phyloP scores from a whole-genome alignment of 1,139 yeast species.

The Yarrowia galli region DNA sequence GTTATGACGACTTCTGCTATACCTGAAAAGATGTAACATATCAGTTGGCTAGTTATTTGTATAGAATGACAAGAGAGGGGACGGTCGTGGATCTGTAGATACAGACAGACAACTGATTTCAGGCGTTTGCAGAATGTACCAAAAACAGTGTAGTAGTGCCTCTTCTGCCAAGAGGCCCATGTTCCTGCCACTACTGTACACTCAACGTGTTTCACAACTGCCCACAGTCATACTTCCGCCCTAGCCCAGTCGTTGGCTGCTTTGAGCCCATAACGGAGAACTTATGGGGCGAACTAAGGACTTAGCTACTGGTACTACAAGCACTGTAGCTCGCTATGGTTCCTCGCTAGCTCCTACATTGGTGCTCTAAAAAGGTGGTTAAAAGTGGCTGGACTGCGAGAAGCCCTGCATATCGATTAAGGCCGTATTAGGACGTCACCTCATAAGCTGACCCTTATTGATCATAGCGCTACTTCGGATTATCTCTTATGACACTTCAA shows the following conservation, averaged over 20 bases:
- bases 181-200: too few species aligned
- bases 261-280: neutral
- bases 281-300: neutral
- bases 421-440: neutral
- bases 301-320: neutral
- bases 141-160: too few species aligned
- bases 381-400: neutral
- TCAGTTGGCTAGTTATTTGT: neutral
- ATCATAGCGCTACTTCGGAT: too few species aligned
- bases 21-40: neutral
- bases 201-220: neutral
- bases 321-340: neutral
- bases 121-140: too few species aligned
- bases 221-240: neutral
- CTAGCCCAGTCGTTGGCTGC: neutral
- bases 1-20: neutral
- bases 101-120: too few species aligned
- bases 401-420: neutral
- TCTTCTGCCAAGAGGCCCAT: too few species aligned
- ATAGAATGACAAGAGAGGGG: neutral
- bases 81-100: too few species aligned
- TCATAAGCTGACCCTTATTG: neutral
- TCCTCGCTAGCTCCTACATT: neutral
- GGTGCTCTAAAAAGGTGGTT: neutral
- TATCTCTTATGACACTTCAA: too few species aligned